Evolutionary conservation across 2,329 filamentous ascomycete genomes (phyloP), one percentile per base, ranked within the genome.

Genomic region (Pseudopithomyces maydicus): DNA sequence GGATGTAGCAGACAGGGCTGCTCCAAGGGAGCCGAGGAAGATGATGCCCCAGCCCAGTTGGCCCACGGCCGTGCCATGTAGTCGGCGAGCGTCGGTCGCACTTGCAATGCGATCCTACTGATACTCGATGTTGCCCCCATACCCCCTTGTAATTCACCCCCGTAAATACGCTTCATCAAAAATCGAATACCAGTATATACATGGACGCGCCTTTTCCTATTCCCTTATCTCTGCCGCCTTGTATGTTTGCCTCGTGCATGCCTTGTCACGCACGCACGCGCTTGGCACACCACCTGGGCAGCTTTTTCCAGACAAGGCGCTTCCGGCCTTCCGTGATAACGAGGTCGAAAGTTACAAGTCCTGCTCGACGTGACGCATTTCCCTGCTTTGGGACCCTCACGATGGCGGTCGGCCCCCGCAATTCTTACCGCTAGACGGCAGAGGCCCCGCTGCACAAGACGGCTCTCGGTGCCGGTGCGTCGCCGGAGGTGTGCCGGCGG

Each of bases 131-230:
- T 49, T 56, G 36, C 17, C 54, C 42, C 41, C 45, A 45, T 39
- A 52, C 20, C 33, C n/a, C 44, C 22, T 56, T 56, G 54, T 56
- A 56, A 56, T 56, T 44, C 44, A 46, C 46, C 35, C 35, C 36
- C 22, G 47, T 46, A 56, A 56, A 49, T 49, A 48, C 54, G 36
- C 42, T 56, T 56, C 54, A 6, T 56, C 54, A 6, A 38, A 14
- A 48, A 46, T 22, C 6, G 15, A 46, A 54, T 42, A 3, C 38
- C 36, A 54, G 45, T 48, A 43, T 17, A 51, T 22, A 20, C 10
- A 26, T n/a, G 2, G 20, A 19, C n/a, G n/a, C n/a, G n/a, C n/a
- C n/a, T n/a, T n/a, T 26, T 10, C 41, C 5, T 10, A 2, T 5
- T 17, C n/a, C 26, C 26, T 29, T 29, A 22, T 17, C 20, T 43